Conservation (phyloP, 1,284 basidiomycete genomes). For the Leucoagaricus sp. region DNA sequence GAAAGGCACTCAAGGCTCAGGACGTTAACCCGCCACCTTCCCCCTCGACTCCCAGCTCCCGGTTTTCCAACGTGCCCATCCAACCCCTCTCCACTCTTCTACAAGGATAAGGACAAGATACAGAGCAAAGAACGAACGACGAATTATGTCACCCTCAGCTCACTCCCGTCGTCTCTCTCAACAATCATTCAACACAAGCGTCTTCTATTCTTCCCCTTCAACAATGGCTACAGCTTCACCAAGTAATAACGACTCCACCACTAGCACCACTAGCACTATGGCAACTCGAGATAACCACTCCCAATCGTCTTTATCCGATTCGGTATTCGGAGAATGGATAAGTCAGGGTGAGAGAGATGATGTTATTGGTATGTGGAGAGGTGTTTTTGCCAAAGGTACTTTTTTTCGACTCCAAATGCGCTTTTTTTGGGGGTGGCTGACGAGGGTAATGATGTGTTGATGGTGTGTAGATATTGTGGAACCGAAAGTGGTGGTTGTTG, state of each 20-base stretch:
- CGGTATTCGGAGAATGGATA: background rate
- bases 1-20: no score
- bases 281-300: background rate
- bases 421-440: background rate
- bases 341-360: constrained; percentile 32
- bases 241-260: background rate
- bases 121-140: no score
- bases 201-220: background rate
- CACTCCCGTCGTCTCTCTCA: constrained; percentile 32
- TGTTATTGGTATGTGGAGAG: constrained; percentile 44
- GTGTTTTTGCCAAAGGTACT: constrained; percentile 55
- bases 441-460: background rate
- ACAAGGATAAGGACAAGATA: no score
- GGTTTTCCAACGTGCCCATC: no score
- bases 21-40: no score
- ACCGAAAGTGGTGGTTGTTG: constrained; percentile 59
- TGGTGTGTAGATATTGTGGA: constrained; percentile 61
- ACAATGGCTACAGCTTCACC: no score
- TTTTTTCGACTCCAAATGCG: background rate
- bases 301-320: background rate
- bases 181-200: constrained; percentile 24
- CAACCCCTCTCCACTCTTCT: background rate
- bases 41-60: no score
- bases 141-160: background rate
- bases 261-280: background rate